Base-by-base conservation (phyloP, 129 eudicot species). In the Saussurea involucrata region DNA sequence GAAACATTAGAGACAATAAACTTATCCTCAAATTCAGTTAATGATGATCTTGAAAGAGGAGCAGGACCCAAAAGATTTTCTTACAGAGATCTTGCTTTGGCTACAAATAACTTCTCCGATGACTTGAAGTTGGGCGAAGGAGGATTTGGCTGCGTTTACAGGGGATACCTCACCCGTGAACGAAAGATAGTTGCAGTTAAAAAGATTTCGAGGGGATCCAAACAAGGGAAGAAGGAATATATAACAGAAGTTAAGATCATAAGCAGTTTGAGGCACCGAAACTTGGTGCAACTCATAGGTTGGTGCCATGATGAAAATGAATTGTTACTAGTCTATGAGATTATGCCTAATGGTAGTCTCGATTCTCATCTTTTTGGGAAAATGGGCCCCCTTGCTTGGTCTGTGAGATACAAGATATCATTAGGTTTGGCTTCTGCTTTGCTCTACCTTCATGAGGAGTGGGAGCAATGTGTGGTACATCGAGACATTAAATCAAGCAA, bases 401-500 rank as follows among this genome's bases (percentile, higher is more conserved):
- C 55, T 21, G 17, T 67, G 22, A 79, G 88, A 66, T 85, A 83
- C 83, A 87, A 74, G 66, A 90, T 87, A 20, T 53, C 88, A 1
- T 69, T 64, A 21, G 96, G 92, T 36, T 31, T 90, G 40, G 90
- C 92, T 69, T 87, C 88, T 18, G 90, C 86, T 7, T 70, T 90
- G 87, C 80, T 87, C 34, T 85, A 87, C 13, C 88, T 87, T 53
- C 96, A 87, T 11, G 92, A 90, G 29, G 92, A 87, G 55, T 81
- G 88, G 83, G 87, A 85, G 37, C 90, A 87, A 66, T 87, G 88
- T 57, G 92, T 87, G 66, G 77, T 90, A 21, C 96, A 90, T 34
- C 84, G 90, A 24, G 96, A 90, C 64, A 82, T 90, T 67, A 90
- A 90, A 64, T 76, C 87, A 9, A 90, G 90, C 81, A 90, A 90